Base-by-base conservation (phyloP, 2,329 filamentous ascomycete species). In the Dothiorella sarmentorum region DNA sequence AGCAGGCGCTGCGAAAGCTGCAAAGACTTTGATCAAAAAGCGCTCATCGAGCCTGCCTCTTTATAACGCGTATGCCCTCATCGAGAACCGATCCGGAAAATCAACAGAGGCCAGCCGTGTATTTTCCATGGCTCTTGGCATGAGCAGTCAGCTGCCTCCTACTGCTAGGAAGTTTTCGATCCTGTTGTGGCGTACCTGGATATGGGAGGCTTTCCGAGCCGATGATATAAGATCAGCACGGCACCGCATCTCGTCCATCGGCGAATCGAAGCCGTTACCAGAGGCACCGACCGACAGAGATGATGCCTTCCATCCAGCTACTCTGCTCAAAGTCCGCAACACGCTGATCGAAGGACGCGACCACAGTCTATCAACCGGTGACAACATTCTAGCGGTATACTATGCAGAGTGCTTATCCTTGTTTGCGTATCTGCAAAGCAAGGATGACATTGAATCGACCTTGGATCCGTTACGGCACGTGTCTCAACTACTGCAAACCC, bases 21-120 rank as follows among this genome's bases (percentile, higher is more conserved):
- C 90, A 0, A 96, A 90, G 66, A 73, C 74, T 6, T 75, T 96
- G 0, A 73, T 97, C n/a, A 93, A 89, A 67, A 80, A 79, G 47
- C 82, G 84, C 58, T 78, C 85, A 0, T 78, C 83, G 1, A 87
- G 85, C 64, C 70, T 89, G 3, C 76, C 79, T 13, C 76, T 97
- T 0, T 97, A 95, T 72, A 88, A 91, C 64, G 84, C 86, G 0
- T 96, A 93, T 67, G 90, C 88, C 0, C 73, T 90, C 13, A 83
- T 91, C 3, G 90, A 96, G 71, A 79, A 75, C 63, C 76, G 77
- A 1, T 80, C 80, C 27, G 83, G 80, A 0, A 86, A 87, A 22
- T 64, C 68, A 1, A 78, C 82, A 0, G 76, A 84, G 45, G 86
- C 88, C 4, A 75, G 79, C 20, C 85, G 83, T 53, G 85, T 94